Base-by-base conservation (phyloP, 129 eudicot species). In the Arctium lappa region DNA sequence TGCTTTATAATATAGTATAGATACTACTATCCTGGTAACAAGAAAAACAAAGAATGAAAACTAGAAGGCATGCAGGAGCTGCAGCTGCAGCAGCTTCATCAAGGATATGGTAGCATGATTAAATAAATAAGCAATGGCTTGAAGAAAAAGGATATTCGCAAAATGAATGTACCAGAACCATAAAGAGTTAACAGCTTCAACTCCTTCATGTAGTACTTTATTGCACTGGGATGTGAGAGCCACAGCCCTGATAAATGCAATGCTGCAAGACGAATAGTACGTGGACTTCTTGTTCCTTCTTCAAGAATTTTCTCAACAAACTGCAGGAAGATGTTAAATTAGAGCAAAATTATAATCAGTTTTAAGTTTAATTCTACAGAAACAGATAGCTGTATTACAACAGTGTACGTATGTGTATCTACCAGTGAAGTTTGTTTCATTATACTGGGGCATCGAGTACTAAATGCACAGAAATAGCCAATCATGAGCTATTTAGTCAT, bases 241-340 rank as follows among this genome's bases (percentile, higher is more conserved):
- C 96, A 96, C 69, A 93, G 89, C 50, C 99, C 99, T 29, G 97
- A 86, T 79, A 96, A 88, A 91, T 96, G 99, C 80, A 96, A 89
- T 66, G 99, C 98, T 74, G 96, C 90, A 44, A 96, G 97, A 75
- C 99, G 99, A 79, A 90, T 91, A 22, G 99, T 96, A 37, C 99
- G 98, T 7, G 99, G 99, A 88, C 99, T 96, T 89, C 87, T 90
- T 77, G 92, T 85, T 77, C 99, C 99, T 90, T 96, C 97, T 84
- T 96, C 95, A n/a, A 96, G 85, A 84, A 96, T 85, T 82, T 90
- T 90, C 87, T 89, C 92, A 69, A 92, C 88, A 79, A 96, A 88
- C 99, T 93, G 89, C 83, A 84, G 80, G 74, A 84, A 83, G 32
- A 46, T 32, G 69, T 69, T 48, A 80, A 13, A 9, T 77, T 63